Evolutionary conservation across 2,329 filamentous ascomycete genomes (phyloP).

Genomic region (Penicillium decumbens): DNA sequence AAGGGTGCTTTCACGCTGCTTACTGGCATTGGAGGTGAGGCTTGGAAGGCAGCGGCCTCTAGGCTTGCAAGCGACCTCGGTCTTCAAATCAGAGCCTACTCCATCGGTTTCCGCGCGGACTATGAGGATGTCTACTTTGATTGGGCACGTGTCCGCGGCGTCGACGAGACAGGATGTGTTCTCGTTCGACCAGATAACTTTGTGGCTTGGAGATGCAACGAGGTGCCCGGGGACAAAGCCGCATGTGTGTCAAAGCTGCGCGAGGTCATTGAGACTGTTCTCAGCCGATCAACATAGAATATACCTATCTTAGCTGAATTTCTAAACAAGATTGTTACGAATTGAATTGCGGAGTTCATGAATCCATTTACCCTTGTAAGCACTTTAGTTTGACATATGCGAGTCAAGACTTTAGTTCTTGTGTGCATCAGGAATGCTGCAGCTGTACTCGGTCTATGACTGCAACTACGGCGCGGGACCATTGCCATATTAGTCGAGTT

Average conservation of each 20-base stretch:
- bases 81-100: constrained; percentile 48
- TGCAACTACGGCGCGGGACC: background rate
- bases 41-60: constrained; percentile 51
- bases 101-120: constrained; percentile 56
- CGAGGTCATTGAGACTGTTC: constrained; percentile 9
- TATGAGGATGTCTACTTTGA: constrained; percentile 61
- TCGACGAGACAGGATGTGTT: constrained; percentile 56
- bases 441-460: background rate
- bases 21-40: constrained; percentile 53
- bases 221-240: constrained; percentile 2
- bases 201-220: constrained; percentile 50
- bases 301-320: background rate
- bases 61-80: constrained; percentile 39
- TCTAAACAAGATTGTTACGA: background rate
- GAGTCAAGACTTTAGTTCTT: background rate
- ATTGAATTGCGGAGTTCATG: background rate
- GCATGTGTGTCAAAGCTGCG: constrained; percentile 8
- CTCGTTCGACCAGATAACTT: constrained; percentile 58
- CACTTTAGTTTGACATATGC: background rate
- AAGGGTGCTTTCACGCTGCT: constrained; percentile 51
- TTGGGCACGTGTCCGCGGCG: constrained; percentile 52
- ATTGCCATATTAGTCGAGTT: background rate
- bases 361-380: background rate
- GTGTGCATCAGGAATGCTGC: background rate
- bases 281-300: background rate